Evolutionary conservation across 306 rosid species (phyloP), one percentile per base, ranked within the genome.

Genomic region (Neltuma alba): DNA sequence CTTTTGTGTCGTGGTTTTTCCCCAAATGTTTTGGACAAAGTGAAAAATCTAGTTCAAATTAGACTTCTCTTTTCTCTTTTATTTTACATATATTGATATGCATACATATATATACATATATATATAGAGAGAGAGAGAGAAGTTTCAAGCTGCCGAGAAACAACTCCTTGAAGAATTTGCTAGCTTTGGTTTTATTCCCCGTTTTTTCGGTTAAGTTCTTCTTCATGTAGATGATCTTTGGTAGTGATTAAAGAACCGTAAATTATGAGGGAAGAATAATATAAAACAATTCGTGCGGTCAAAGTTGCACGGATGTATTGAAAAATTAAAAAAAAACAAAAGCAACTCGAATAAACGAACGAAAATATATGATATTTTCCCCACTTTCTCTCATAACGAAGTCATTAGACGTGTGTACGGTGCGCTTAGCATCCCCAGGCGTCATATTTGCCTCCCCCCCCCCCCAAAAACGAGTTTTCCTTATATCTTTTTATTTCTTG

Each of bases 271-370:
- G 21, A 69, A 42, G 6, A 42, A 12, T 42, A 34, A 20, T 44
- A 42, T 6, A 70, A 40, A 70, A 16, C 0, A 67, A 25, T 14
- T 25, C 20, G 50, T 54, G 41, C 37, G 52, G 54, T 58, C 65
- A 42, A 33, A 41, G 58, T 76, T 62, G 74, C 81, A 38, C 38
- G 74, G 47, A 10, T 60, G 37, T 23, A 25, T 55, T 21, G 33
- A 44, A 25, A 18, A 1, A 33, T 23, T n/a, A 50, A 20, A 50
- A 6, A 1, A 50, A 48, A 1, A 48, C 0, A 66, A 66, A 37
- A 5, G 58, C n/a, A 52, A 52, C 27, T 52, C 28, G 30, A 66
- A 57, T 25, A 3, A 64, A 37, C 0, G 6, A 37, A 34, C 8
- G 48, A 38, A 66, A 66, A 21, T 21, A 21, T 21, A 54, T 21